Evolutionary conservation across 2,329 filamentous ascomycete genomes (phyloP), one percentile per base, ranked within the genome.

Genomic region (Pseudogymnoascus sp.): DNA sequence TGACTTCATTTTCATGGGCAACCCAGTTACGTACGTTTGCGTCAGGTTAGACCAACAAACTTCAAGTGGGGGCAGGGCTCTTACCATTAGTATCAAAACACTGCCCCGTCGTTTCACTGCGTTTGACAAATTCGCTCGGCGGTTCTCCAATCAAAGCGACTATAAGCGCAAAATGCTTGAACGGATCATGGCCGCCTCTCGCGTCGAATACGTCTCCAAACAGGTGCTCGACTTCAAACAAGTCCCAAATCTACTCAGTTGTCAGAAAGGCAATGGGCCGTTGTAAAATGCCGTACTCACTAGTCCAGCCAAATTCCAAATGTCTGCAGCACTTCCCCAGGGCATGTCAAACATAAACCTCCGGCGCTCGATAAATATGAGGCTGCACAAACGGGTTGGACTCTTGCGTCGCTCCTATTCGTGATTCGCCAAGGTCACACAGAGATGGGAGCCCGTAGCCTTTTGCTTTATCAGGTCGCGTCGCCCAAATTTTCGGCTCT

Each of bases 101-200:
- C 9, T 42, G 40, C 40, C 18, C 40, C 9, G 40, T 42, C 18
- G 40, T 42, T 9, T 42, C 18, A 21, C 40, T 42, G 8, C 40
- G 40, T 42, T 8, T 1, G 5, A 42, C 16, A 42, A 78, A 46
- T 60, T 73, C 70, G 60, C 66, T 71, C 60, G 74, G 75, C 9
- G 76, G 75, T 37, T 69, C 71, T n/a, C 76, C 76, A 2, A 79
- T 66, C 63, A 79, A 70, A 14, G 72, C 74, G 61, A 77, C 76
- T 71, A 79, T 79, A 66, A 77, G 71, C 2, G 76, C 75, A 5
- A 79, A 62, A 63, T 79, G 74, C 60, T 69, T 49, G 3, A 72
- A 72, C 38, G 75, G 68, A 68, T 72, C 68, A 38, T 78, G 78
- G 28, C 16, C 11, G 28, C 63, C 59, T 37, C 38, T 61, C 28